Conservation (phyloP, 1,284 basidiomycete species). For the Puccinia horiana region DNA sequence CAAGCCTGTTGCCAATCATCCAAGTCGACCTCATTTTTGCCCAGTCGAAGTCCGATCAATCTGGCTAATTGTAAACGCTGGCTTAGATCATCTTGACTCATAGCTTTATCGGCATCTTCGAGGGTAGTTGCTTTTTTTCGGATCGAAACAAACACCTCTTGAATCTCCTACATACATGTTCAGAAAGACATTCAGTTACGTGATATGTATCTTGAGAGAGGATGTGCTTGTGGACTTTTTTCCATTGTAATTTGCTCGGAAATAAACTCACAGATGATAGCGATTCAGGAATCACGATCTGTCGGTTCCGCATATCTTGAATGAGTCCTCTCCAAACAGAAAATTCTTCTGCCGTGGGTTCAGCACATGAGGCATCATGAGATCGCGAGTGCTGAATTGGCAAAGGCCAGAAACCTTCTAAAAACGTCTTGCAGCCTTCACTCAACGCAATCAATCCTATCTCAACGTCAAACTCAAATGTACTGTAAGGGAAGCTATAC, state of each 20-base stretch:
- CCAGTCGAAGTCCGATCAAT: slow-evolving; percentile 17
- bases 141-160: slow-evolving; percentile 41
- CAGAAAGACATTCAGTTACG: neutral
- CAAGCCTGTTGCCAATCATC: slow-evolving; percentile 42
- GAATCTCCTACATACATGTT: slow-evolving; percentile 26
- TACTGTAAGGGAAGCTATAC: slow-evolving; percentile 48
- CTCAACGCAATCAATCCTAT: slow-evolving; percentile 5
- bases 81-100: slow-evolving; percentile 40
- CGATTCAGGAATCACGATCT: slow-evolving; percentile 23
- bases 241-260: neutral
- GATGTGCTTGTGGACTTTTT: neutral
- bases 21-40: slow-evolving; percentile 14
- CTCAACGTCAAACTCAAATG: slow-evolving; percentile 37
- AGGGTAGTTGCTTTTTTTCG: slow-evolving; percentile 12
- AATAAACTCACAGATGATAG: slow-evolving; percentile 40
- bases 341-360: slow-evolving; percentile 26
- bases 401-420: slow-evolving; percentile 38
- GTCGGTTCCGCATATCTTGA: slow-evolving; percentile 22
- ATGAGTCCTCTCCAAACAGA: slow-evolving; percentile 30
- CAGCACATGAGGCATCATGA: neutral
- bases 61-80: slow-evolving; percentile 23
- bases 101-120: slow-evolving; percentile 35
- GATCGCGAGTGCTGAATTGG: slow-evolving; percentile 15
- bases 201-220: neutral
- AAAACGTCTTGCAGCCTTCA: slow-evolving; percentile 30